These are phyloP conservation scores for Pichia pseudocactophila DNA, from an alignment of 805 yeast genomes.

Conservation along the genomic window DNA sequence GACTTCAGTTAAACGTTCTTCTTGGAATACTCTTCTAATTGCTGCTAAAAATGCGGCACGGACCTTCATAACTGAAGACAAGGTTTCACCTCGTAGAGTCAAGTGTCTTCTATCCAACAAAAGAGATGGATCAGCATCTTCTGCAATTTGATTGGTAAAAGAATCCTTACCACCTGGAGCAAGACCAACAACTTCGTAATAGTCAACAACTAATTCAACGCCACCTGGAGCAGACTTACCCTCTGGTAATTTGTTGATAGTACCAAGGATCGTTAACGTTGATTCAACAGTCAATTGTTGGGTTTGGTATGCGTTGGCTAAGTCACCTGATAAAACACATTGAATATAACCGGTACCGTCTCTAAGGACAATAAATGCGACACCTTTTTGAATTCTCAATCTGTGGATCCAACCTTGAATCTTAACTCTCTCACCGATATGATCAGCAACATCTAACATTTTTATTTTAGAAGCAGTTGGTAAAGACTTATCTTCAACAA, in stretches of 20 bases:
- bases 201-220: constrained; percentile 87
- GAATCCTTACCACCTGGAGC: constrained; percentile 97
- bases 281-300: constrained; percentile 81
- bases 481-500: constrained; percentile 64
- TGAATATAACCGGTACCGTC: constrained; percentile 93
- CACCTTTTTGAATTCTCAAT: constrained; percentile 84
- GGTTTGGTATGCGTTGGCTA: constrained; percentile 86
- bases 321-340: constrained; percentile 79
- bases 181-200: constrained; percentile 77
- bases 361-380: constrained; percentile 83
- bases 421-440: constrained; percentile 58
- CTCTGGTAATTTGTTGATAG: constrained; percentile 76
- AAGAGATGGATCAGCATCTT: constrained; percentile 86
- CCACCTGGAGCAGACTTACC: constrained; percentile 98
- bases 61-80: constrained; percentile 88
- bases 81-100: constrained; percentile 91
- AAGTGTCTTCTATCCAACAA: constrained; percentile 93
- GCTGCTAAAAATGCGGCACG: constrained; percentile 72
- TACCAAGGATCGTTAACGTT: constrained; percentile 73
- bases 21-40: constrained; percentile 67
- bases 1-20: constrained; percentile 76
- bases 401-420: constrained; percentile 97
- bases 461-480: constrained; percentile 64
- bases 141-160: constrained; percentile 88
- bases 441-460: constrained; percentile 43